Percentiles rank a stretch among this genome's conserved stretches.
These are phyloP conservation scores for Colletotrichum chlorophyti DNA, from an alignment of 2,329 filamentous ascomycete genomes.

Conservation along the genomic window DNA sequence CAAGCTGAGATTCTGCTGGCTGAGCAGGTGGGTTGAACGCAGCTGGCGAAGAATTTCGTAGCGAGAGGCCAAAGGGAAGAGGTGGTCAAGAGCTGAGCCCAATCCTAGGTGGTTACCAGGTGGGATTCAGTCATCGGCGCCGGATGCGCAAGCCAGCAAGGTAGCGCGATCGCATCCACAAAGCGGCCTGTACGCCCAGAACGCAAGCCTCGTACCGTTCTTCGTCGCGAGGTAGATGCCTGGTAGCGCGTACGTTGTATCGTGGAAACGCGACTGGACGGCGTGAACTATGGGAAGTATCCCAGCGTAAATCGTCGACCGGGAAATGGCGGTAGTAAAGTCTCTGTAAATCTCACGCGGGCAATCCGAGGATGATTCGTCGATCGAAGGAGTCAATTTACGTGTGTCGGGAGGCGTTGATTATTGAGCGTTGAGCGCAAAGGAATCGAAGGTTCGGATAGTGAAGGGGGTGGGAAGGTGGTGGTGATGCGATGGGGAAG, in stretches of 20 bases:
- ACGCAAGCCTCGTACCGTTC: too few relatives aligned
- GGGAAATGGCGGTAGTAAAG: neutral
- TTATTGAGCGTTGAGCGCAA: neutral
- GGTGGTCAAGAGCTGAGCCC: slow-evolving; percentile 15
- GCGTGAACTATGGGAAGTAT: neutral
- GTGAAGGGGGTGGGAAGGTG: neutral
- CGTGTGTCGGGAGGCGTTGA: neutral
- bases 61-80: slow-evolving; percentile 1
- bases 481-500: slow-evolving; percentile 20
- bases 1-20: neutral
- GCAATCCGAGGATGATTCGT: neutral
- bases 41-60: too few relatives aligned
- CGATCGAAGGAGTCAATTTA: neutral
- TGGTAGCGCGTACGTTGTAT: slow-evolving; percentile 12
- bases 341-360: too few relatives aligned
- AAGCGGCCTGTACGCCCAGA: too few relatives aligned
- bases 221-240: too few relatives aligned
- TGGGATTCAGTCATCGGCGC: slow-evolving; percentile 28
- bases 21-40: too few relatives aligned
- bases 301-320: slow-evolving; percentile 13
- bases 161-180: slow-evolving; percentile 26
- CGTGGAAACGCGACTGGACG: slow-evolving; percentile 14
- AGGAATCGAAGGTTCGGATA: neutral
- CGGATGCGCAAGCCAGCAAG: slow-evolving; percentile 23
- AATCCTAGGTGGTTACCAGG: slow-evolving; percentile 9